These are phyloP conservation scores for Zychaea mexicana DNA, from an alignment of 371 early-diverging fungal species.

Conservation along the genomic window DNA sequence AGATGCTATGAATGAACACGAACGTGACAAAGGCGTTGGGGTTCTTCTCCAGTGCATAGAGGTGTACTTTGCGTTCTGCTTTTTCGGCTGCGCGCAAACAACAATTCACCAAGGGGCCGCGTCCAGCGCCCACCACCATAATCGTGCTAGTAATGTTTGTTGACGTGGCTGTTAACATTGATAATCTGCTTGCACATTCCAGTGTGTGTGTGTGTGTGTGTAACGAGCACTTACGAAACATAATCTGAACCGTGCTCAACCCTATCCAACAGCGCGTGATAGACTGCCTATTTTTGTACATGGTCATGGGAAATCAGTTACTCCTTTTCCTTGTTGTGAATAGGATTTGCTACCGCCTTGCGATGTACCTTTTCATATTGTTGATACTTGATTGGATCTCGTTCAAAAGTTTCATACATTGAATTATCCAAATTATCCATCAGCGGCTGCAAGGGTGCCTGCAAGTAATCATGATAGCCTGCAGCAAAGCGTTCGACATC, in stretches of 20 bases:
- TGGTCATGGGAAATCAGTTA: not conserved
- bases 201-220: not conserved
- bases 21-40: conserved; percentile 90
- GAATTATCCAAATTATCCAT: conserved; percentile 92
- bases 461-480: conserved; percentile 88
- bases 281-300: conserved; percentile 48
- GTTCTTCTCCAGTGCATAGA: conserved; percentile 95
- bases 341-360: conserved; percentile 3
- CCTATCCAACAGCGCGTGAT: conserved; percentile 63
- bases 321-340: not conserved
- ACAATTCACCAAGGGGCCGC: conserved; percentile 84
- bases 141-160: conserved; percentile 73
- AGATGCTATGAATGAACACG: not conserved
- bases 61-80: conserved; percentile 61
- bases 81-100: conserved; percentile 77
- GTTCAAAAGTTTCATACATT: conserved; percentile 94
- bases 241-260: conserved; percentile 43
- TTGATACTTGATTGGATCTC: conserved; percentile 89
- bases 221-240: conserved; percentile 32
- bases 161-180: too few species aligned
- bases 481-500: conserved; percentile 73
- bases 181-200: too few species aligned
- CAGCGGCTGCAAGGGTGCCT: conserved; percentile 89
- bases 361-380: conserved; percentile 88
- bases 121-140: conserved; percentile 85